Evolutionary conservation across 495 filamentous ascomycete genomes (phyloP).

Genomic region (Talaromyces proteolyticus): DNA sequence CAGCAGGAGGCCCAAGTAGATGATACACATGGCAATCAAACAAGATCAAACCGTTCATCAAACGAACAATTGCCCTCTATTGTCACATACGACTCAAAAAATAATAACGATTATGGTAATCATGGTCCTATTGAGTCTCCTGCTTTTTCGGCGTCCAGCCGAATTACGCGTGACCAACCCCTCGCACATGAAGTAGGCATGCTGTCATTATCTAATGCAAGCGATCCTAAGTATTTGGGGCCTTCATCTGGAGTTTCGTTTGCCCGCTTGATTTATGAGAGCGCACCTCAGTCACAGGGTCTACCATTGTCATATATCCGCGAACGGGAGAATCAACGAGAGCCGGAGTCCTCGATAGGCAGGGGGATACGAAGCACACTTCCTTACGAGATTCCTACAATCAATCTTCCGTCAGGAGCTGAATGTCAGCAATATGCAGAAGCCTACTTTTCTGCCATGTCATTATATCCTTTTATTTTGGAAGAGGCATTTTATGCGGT

Average conservation of each 20-base stretch:
- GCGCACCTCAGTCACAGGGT: constrained; percentile 1
- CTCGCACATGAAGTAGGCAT: background rate
- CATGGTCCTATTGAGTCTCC: background rate
- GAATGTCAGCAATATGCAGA: constrained; percentile 1
- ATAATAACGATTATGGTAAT: too few relatives aligned
- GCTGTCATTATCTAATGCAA: background rate
- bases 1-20: background rate
- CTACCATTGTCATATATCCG: background rate
- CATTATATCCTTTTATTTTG: background rate
- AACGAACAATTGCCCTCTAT: too few relatives aligned
- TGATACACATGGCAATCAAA: too few relatives aligned
- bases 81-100: too few relatives aligned
- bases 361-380: background rate
- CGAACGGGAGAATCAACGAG: too few relatives aligned
- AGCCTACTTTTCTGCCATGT: background rate
- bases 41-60: too few relatives aligned
- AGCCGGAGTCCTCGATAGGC: background rate
- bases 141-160: background rate
- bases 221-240: constrained; percentile 2
- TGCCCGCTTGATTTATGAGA: constrained; percentile 1
- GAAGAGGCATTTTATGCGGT: background rate
- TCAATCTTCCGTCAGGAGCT: background rate
- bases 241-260: background rate
- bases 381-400: background rate
- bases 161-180: background rate